phyloP scores from a whole-genome alignment of 2,329 filamentous ascomycete species.

The Colletotrichum scovillei region DNA sequence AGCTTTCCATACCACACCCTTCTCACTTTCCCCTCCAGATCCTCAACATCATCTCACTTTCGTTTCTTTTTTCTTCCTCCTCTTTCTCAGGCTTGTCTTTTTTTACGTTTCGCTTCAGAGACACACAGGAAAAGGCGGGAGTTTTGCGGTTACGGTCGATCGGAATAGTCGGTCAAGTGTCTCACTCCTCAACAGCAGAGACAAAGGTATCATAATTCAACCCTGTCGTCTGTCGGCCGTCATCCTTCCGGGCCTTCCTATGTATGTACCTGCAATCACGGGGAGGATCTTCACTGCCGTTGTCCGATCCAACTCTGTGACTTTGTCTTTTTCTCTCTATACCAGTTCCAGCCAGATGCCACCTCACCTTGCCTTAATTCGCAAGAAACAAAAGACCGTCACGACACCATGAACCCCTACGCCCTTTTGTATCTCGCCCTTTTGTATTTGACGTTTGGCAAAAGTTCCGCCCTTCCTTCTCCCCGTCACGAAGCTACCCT shows the following conservation, averaged over 20 bases:
- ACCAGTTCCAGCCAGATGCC: not conserved
- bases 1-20: not conserved
- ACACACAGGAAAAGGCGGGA: not conserved
- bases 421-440: not conserved
- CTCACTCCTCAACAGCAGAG: too few relatives aligned
- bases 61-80: not conserved
- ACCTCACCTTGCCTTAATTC: not conserved
- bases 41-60: not conserved
- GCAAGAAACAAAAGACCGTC: too few relatives aligned
- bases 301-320: not conserved
- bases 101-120: not conserved
- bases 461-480: not conserved
- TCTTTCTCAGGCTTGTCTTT: not conserved
- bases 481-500: not conserved
- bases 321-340: not conserved
- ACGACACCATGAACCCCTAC: too few relatives aligned
- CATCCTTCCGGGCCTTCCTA: not conserved
- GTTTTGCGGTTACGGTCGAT: constrained; percentile 1
- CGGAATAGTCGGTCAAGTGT: not conserved
- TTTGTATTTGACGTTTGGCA: not conserved
- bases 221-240: not conserved
- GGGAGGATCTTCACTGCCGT: constrained; percentile 1
- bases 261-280: not conserved
- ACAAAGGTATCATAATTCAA: too few relatives aligned
- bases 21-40: not conserved